phyloP scores from a whole-genome alignment of 2,329 filamentous ascomycete species.

The Diaporthe vaccinii region DNA sequence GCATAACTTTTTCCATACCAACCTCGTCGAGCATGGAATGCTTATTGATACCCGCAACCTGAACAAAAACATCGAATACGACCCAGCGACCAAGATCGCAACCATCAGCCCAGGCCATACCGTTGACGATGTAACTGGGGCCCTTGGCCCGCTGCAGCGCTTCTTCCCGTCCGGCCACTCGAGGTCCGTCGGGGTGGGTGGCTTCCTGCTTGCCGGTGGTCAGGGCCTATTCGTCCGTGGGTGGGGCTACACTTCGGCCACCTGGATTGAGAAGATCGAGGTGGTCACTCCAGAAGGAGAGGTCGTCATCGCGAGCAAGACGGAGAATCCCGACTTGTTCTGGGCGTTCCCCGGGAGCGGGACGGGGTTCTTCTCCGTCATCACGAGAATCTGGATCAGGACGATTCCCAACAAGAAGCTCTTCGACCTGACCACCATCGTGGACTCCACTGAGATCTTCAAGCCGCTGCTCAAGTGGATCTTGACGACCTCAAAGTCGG shows the following conservation, averaged over 20 bases:
- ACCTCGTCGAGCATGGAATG: not conserved
- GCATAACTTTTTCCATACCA: not conserved
- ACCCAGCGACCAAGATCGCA: not conserved
- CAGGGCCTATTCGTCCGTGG: not conserved
- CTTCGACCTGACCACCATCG: not conserved
- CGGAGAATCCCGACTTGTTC: not conserved
- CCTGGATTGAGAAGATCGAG: not conserved
- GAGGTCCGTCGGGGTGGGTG: not conserved
- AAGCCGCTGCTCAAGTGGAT: not conserved
- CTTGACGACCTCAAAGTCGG: not conserved
- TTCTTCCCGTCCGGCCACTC: not conserved
- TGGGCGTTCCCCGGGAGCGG: not conserved
- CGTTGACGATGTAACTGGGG: not conserved
- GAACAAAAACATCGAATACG: not conserved
- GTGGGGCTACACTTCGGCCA: not conserved
- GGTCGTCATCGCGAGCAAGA: conserved; percentile 6
- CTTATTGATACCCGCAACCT: conserved; percentile 3
- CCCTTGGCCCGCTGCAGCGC: not conserved
- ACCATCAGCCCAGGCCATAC: not conserved
- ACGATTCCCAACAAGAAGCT: not conserved
- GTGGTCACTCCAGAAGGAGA: not conserved
- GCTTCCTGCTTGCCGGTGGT: not conserved
- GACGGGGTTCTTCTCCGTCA: not conserved
- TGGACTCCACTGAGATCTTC: not conserved
- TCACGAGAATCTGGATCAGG: not conserved